A percentile compares a stretch with the other conserved stretches of the same genome.
These are phyloP conservation scores for Chloranthus sessilifolius DNA, from an alignment of 164 flowering plant genomes.

Conservation along the genomic window DNA sequence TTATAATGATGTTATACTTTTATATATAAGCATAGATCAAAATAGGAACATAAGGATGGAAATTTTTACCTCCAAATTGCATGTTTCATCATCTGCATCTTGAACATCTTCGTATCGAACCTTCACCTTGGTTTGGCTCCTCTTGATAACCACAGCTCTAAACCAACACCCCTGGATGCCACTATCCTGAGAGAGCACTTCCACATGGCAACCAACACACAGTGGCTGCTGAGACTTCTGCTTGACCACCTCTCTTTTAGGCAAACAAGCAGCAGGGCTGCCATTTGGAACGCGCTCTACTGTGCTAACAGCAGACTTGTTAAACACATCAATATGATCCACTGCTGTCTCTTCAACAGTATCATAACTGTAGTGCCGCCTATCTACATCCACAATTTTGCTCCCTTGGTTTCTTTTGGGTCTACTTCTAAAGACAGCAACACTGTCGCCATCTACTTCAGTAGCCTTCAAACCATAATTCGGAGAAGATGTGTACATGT, in stretches of 20 bases:
- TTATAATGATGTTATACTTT: too few species aligned
- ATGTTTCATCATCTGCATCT: slow-evolving; percentile 76
- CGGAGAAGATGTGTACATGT: slow-evolving; percentile 21
- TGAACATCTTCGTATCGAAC: slow-evolving; percentile 67
- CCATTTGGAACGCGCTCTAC: slow-evolving; percentile 10
- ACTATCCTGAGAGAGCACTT: slow-evolving; percentile 91
- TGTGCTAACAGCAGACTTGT: slow-evolving; percentile 7
- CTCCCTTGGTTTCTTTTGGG: slow-evolving; percentile 38
- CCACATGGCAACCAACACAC: slow-evolving; percentile 53
- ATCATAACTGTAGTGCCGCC: too few species aligned
- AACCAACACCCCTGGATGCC: slow-evolving; percentile 94
- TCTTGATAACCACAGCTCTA: slow-evolving; percentile 61
- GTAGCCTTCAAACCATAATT: slow-evolving; percentile 10
- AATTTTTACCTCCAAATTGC: slow-evolving; percentile 57
- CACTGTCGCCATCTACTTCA: slow-evolving; percentile 11
- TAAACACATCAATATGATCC: slow-evolving; percentile 9
- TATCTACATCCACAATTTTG: slow-evolving; percentile 16
- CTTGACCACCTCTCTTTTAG: slow-evolving; percentile 12
- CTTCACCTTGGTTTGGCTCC: slow-evolving; percentile 59
- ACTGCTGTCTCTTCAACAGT: slow-evolving; percentile 4
- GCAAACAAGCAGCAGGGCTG: slow-evolving; percentile 12
- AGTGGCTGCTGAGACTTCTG: slow-evolving; percentile 19
- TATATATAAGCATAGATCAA: too few species aligned
- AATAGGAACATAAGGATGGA: too few species aligned
- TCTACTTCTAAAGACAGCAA: slow-evolving; percentile 18